Evolutionary conservation across 352 stramenopile species (phyloP), one percentile per base, ranked within the genome.

Genomic region (Peronospora belbahrii): DNA sequence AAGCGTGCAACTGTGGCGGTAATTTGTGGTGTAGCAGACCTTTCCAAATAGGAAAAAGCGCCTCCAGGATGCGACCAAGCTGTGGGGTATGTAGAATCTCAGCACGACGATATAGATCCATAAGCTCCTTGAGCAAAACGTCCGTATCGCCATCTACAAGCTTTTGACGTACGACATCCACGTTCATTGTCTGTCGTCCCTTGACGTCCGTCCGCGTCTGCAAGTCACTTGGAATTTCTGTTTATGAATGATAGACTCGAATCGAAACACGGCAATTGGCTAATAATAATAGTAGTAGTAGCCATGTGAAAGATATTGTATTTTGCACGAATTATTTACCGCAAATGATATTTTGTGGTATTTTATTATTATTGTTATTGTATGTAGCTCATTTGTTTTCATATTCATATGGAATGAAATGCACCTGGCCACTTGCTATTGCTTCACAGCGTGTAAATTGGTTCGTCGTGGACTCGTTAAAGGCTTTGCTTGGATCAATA

Each of bases 11-110:
- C 61, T 96, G 87, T 45, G 82, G 83, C 43, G 70, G 60, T 11
- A 94, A 52, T 42, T 82, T 81, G 11, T 59, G 52, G 17, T 89
- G 77, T 54, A 96, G 65, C n/a, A 96, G 70, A 43, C 68, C 55
- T 42, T 87, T 84, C 76, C 87, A 95, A 11, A 87, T 82, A 1
- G 91, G 91, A 35, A 97, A 92, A 33, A 97, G 77, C 37, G 71
- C 69, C 39, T 96, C 88, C 17, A 97, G 70, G 56, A 97, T 94
- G 36, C 80, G 74, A 33, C 74, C 65, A 44, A 96, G 92, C 71
- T 97, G 84, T 36, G 76, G 72, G 25, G 91, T 97, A 68, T 90
- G 80, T 35, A 94, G 69, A 49, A 91, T 80, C 55, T 94, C 83
- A 14, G 77, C 80, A 52, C 79, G 83, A n/a, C 82, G 82, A 48